Evolutionary conservation across 2,329 filamentous ascomycete genomes (phyloP), one percentile per base, ranked within the genome.

Genomic region (Sarocladium strictum): DNA sequence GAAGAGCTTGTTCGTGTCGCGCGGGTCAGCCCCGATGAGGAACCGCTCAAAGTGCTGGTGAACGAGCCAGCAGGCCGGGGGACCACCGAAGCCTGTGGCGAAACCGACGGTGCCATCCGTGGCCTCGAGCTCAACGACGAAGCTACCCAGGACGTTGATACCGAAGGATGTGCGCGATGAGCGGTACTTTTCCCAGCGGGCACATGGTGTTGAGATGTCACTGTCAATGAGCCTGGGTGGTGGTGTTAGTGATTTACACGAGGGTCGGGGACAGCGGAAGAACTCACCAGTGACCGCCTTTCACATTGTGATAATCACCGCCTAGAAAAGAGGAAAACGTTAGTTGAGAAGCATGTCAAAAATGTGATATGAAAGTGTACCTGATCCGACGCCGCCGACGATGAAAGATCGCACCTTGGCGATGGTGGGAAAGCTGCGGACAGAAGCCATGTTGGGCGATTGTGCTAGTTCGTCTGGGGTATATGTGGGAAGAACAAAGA

Each of bases 21-120:
- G 81, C 11, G 91, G 91, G 69, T 97, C 92, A 63, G 89, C 86
- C 40, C 90, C 91, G 62, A 96, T 79, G 58, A 97, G 75, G 79
- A 97, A 97, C 58, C 92, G 83, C 71, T 94, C 87, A 68, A 97
- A 96, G 73, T 97, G 92, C 71, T 95, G 87, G 65, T 93, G 87
- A 40, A 94, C 87, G 53, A 97, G 81, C 92, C 92, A 97, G 74
- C 92, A 96, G 35, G 89, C 92, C 32, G 92, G 92, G 15, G 92
- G 92, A 1, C 80, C 92, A 67, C 92, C 92, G 66, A 97, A 97
- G 15, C 92, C 92, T 26, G 92, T 97, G 2, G 92, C 92, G 68
- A 96, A 94, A 35, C 92, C 92, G 62, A 93, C 88, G n/a, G 89
- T 94, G 60, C 92, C 92, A 75, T 97, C 90, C 7, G 82, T 86